Percentiles rank a stretch among this genome's conserved stretches.
These are phyloP conservation scores for Diaporthe eres DNA, from an alignment of 2,329 filamentous ascomycete genomes.

Conservation along the genomic window DNA sequence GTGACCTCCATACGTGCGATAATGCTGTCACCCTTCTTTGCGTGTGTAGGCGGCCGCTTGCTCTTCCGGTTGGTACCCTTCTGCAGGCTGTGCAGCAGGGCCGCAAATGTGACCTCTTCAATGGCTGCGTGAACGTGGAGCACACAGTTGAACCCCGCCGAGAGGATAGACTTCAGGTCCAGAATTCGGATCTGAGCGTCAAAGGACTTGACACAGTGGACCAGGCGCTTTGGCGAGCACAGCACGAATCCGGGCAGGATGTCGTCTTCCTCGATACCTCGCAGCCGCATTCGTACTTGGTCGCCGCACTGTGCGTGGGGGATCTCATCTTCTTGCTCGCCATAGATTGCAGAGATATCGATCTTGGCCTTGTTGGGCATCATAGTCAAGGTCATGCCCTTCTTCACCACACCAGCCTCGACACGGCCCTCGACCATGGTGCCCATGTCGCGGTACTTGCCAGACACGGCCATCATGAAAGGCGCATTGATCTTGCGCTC, in stretches of 20 bases:
- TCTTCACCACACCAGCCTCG: conserved; percentile 94
- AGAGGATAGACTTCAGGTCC: conserved; percentile 93
- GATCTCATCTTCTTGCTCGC: conserved; percentile 96
- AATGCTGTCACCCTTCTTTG: conserved; percentile 84
- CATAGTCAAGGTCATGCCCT: conserved; percentile 87
- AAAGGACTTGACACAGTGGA: conserved; percentile 90
- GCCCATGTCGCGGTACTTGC: conserved; percentile 97
- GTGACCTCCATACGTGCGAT: conserved; percentile 93
- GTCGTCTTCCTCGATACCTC: conserved; percentile 97
- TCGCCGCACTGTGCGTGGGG: conserved; percentile 88
- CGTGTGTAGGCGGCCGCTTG: conserved; percentile 93
- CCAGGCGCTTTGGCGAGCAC: conserved; percentile 92
- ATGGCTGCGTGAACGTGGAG: conserved; percentile 97
- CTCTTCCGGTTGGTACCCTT: conserved; percentile 95
- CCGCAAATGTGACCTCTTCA: conserved; percentile 94
- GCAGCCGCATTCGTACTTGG: conserved; percentile 91
- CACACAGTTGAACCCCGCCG: conserved; percentile 97
- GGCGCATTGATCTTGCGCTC: conserved; percentile 98
- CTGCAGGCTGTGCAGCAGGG: conserved; percentile 92
- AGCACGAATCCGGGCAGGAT: conserved; percentile 96
- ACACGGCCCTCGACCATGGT: conserved; percentile 99
- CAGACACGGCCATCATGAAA: conserved; percentile 89
- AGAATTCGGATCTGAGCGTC: conserved; percentile 97
- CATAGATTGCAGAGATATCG: conserved; percentile 87
- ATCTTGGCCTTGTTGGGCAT: conserved; percentile 94